Base-by-base conservation (phyloP, 352 stramenopile genomes). In the Globisporangium polare region DNA sequence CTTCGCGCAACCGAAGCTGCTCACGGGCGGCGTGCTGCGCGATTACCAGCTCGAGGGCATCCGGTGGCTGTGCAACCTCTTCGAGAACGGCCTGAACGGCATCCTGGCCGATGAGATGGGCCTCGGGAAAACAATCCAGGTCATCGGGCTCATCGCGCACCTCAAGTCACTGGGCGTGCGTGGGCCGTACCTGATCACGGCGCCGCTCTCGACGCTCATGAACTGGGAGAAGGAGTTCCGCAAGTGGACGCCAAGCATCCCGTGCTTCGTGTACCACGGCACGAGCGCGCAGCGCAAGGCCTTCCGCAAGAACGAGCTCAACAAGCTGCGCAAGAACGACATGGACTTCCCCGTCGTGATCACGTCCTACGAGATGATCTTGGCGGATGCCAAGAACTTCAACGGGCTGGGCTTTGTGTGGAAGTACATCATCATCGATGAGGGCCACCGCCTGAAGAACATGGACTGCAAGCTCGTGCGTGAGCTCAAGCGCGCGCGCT, bases 361-460 rank as follows among this genome's bases (percentile, higher is more conserved):
- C 71, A 95, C 88, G 24, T 94, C 84, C 15, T 96, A 92, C 63
- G 88, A 96, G 64, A 80, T 94, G 66, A 94, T 96, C 65, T 53
- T 93, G n/a, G 68, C 81, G 47, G 84, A 94, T 63, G 63, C 76
- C 13, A 89, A 68, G 61, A 65, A 47, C 22, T 96, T 95, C 66
- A 68, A 75, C 29, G 55, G 5, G 55, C 47, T 72, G 42, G 80
- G 83, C 0, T 94, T 91, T 43, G 75, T 89, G 27, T 96, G 84
- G 83, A 97, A 97, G 66, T 99, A 98, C 72, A 83, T 99, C 20
- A 90, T 99, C 65, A 94, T 99, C 31, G 97, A 99, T 75, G 97
- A 99, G 67, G 97, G 96, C 33, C 97, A 99, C 63, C 85, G 97
- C 18, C 77, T 99, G 8, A 99, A 99, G 67, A 99, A 99, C 71